phyloP scores from a whole-genome alignment of 192 early-diverging fungal species.

The Haplosporangium gracile region DNA sequence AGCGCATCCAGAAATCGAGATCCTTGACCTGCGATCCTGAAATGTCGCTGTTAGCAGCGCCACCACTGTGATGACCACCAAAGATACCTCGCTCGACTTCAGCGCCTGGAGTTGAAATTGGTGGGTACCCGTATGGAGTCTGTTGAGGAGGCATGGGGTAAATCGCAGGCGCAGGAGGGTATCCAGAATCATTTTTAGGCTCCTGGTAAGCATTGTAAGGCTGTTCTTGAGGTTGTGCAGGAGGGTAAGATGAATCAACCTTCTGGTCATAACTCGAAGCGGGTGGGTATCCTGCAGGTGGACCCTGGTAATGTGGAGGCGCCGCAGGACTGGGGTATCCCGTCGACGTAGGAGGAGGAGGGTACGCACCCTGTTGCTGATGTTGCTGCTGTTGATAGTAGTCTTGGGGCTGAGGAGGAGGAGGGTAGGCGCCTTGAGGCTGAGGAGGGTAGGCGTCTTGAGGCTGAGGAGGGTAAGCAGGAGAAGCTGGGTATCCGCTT shows the following conservation, averaged over 20 bases:
- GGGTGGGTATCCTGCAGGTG: constrained; percentile 20
- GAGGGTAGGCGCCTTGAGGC: neutral
- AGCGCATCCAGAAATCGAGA: constrained; percentile 28
- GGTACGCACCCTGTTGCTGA: constrained; percentile 9
- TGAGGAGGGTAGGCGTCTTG: neutral
- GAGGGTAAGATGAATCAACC: neutral
- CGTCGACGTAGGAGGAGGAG: neutral
- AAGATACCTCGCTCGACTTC: neutral
- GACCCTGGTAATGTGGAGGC: constrained; percentile 16
- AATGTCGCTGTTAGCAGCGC: neutral
- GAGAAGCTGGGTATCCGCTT: constrained; percentile 8
- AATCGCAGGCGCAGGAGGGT: neutral
- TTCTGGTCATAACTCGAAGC: constrained; percentile 1
- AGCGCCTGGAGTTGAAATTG: neutral
- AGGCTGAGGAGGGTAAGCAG: neutral
- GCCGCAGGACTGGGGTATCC: constrained; percentile 13
- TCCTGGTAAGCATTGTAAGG: constrained; percentile 29
- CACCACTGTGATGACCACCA: neutral
- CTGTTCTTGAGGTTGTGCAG: constrained; percentile 8
- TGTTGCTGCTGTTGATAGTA: neutral
- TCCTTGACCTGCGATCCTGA: constrained; percentile 6
- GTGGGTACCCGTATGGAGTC: constrained; percentile 8
- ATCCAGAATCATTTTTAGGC: constrained; percentile 3
- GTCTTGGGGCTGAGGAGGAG: neutral
- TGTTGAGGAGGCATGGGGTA: neutral